Base-by-base conservation (phyloP, 1,139 yeast species). In the Suhomyces bolitotheri region DNA sequence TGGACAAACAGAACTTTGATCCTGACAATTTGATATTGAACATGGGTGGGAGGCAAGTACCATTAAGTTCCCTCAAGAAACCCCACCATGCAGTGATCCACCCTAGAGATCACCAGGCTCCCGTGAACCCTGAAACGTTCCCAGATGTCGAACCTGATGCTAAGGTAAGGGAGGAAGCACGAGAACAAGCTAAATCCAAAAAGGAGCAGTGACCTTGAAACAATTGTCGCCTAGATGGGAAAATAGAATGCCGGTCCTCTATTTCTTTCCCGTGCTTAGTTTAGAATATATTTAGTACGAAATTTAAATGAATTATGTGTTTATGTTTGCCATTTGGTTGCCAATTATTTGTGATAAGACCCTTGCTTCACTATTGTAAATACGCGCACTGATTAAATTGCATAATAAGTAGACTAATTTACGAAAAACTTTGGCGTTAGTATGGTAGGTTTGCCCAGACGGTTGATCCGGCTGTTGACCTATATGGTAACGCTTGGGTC, bases 71-170 rank as follows among this genome's bases (percentile, higher is more conserved):
- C 31, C 60, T 71, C 41, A 66, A 60, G 49, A 68, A 66, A 44
- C 76, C 76, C 3, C 76, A 70, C 47, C 45, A 62, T 20, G 72
- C 60, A 16, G 60, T 70, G 6, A 41, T 67, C 25, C 58, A 61
- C 25, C 70, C 71, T n/a, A 45, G 42, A 25, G 34, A 46, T 23
- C 48, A 53, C 40, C 50, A 51, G 44, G 53, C 58, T 4, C 34
- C 41, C 20, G 50, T 47, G 9, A 40, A 45, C 24, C 36, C 39
- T 14, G 48, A 42, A 16, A 36, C 44, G 24, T 54, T 56, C 29
- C 60, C 60, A 4, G 53, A 50, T 22, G 45, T 54, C 26, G 59
- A 54, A 45, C 58, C 59, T 2, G 54, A 47, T 33, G 58, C 51
- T 13, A 49, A 46, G 41, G 43, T 37, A 14, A 31, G 41, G n/a